Evolutionary conservation across 2,329 filamentous ascomycete genomes (phyloP), one percentile per base, ranked within the genome.

Genomic region (Botryotinia globosa): DNA sequence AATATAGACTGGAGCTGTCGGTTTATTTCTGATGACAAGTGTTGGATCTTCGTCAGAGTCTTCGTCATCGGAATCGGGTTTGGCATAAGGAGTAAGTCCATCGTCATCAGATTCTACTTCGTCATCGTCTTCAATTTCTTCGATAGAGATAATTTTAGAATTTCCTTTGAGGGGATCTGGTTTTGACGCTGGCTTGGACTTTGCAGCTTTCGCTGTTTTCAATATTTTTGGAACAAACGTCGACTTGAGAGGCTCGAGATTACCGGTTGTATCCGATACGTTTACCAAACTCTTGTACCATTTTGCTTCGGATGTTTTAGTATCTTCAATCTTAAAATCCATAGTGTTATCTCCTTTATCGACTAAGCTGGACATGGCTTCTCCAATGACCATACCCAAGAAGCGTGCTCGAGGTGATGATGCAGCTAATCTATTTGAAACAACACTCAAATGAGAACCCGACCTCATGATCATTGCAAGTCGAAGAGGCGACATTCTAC

Each of bases 41-140:
- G 94, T 97, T 8, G 96, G 91, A 77, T 99, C 97, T 54, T 98
- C 94, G 73, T 98, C 94, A 0, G 94, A 95, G 80, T 99, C 96
- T 80, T 97, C 93, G 0, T 90, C 87, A 77, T 99, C 96, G 2
- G 92, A 94, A 78, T 94, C 93, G 0, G 93, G 93, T 80, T 97
- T 98, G 22, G 88, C 88, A 77, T 98, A 97, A 0, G 93, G 88
- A 3, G 89, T 84, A 1, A 98, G 84, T 20, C 84, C 83, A 68
- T 79, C 77, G 54, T 80, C 75, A n/a, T 77, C 77, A 14, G 85
- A 86, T 29, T 84, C 82, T 45, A 86, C 84, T 12, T 85, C 83
- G 1, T 88, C 86, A 0, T 88, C 87, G 2, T 87, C 86, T 37
- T 86, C 84, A 16, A 94, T 80, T 78, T 94, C 91, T 81, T 94